These are phyloP conservation scores for Lactifluus echinatus DNA, from an alignment of 768 basidiomycete genomes.

Conservation along the genomic window DNA sequence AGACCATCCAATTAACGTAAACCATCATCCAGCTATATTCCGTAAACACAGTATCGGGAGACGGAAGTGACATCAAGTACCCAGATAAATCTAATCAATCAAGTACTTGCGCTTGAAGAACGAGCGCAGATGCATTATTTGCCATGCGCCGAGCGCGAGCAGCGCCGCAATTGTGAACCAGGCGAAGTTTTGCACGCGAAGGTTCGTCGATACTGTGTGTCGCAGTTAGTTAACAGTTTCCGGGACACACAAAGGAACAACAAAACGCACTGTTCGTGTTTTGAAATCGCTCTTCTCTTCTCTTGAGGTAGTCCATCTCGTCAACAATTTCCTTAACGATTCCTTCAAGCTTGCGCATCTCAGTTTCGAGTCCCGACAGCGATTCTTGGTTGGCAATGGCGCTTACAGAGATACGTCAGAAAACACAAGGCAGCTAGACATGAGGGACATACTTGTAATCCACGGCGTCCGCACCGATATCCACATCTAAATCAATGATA, in stretches of 20 bases:
- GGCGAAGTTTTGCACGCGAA: slow-evolving; percentile 87
- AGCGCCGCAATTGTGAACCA: slow-evolving; percentile 80
- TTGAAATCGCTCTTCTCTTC: slow-evolving; percentile 81
- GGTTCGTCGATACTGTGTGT: slow-evolving; percentile 75
- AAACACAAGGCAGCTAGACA: neutral
- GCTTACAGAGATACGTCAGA: slow-evolving; percentile 33
- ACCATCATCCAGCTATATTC: neutral
- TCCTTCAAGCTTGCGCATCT: slow-evolving; percentile 97
- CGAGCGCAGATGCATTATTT: slow-evolving; percentile 86
- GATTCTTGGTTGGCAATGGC: slow-evolving; percentile 99
- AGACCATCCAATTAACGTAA: neutral
- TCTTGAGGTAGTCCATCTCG: slow-evolving; percentile 86
- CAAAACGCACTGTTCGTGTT: slow-evolving; percentile 74
- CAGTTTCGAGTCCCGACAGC: slow-evolving; percentile 88
- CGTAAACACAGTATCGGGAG: neutral
- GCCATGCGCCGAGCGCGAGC: slow-evolving; percentile 81
- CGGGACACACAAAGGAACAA: neutral
- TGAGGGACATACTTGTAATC: slow-evolving; percentile 85
- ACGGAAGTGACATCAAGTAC: slow-evolving; percentile 1
- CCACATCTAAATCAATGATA: slow-evolving; percentile 87
- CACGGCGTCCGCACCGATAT: slow-evolving; percentile 96
- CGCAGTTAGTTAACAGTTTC: neutral
- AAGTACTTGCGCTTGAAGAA: slow-evolving; percentile 97
- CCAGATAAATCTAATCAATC: slow-evolving; percentile 45
- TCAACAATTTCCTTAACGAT: slow-evolving; percentile 91